Base-by-base conservation (phyloP, 2,329 filamentous ascomycete genomes). In the Exophiala viscosa region DNA sequence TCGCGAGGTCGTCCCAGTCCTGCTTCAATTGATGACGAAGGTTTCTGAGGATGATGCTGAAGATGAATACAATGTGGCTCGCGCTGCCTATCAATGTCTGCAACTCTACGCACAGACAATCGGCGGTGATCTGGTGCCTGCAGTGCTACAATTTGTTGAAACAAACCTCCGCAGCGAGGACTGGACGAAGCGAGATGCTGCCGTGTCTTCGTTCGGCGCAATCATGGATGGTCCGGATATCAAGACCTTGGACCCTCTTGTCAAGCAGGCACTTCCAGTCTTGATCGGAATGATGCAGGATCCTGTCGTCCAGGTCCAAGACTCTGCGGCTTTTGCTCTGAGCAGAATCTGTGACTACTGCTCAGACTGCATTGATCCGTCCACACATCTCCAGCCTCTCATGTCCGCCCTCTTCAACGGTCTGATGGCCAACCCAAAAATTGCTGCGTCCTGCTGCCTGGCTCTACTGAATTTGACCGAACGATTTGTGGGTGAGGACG, bases 151-250 rank as follows among this genome's bases (percentile, higher is more conserved):
- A 54, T 99, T 97, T 66, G 92, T 99, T 47, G 93, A 99, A 77
- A 79, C 81, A 65, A 91, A 97, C 74, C 81, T 99, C 45, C 86
- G 90, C 60, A 83, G 83, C 54, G 90, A 96, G 51, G 90, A 97
- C 72, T 99, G 93, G 93, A 91, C 95, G 70, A 83, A 85, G 70
- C 85, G 93, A 64, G 93, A 99, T 75, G 93, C 93, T 48, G 91
- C 93, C 45, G 93, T 99, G 31, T 96, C 93, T 54, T 91, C 93
- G 14, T 97, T 99, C 63, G 93, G 93, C 59, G 93, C 91, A 61
- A 97, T 99, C 64, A 96, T 99, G 91, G 93, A 99, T 68, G 93
- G 93, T 20, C 93, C 93, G 1, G 93, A 97, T 54, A 88, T 95
- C 71, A 89, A 88, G 74, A 84, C 92, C 45, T 77, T 99, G 47